These are phyloP conservation scores for Acanthamoeba royreba DNA, from an alignment of 208 protist genomes.

Conservation along the genomic window DNA sequence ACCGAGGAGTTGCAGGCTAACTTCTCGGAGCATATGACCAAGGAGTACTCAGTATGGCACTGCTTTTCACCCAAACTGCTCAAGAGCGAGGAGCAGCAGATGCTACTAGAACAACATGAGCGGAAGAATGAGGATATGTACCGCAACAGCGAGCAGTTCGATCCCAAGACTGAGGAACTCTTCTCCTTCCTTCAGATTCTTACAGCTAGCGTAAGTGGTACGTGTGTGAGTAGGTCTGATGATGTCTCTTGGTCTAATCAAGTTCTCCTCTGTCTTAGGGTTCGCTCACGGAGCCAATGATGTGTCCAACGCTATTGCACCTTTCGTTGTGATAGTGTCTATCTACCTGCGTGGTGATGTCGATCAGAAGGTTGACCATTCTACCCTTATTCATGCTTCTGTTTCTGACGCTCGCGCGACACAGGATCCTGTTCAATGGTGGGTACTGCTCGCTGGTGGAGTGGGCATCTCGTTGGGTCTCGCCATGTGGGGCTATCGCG, in stretches of 20 bases:
- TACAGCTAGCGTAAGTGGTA: not conserved
- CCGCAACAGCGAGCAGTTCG: not conserved
- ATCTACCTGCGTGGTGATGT: not conserved
- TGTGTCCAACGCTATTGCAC: slow-evolving; percentile 44
- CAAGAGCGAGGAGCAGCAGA: not conserved
- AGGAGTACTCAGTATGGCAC: not conserved
- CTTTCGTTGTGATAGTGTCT: not conserved
- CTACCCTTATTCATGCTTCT: not conserved
- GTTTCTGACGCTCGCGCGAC: not conserved
- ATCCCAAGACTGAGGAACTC: not conserved
- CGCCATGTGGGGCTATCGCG: not conserved
- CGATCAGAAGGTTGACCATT: not conserved
- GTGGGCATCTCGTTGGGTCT: not conserved
- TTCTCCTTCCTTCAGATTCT: slow-evolving; percentile 53
- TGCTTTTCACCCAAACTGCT: not conserved
- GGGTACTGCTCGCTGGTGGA: not conserved
- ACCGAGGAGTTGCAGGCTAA: not conserved
- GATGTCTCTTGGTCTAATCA: no score
- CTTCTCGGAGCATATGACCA: not conserved
- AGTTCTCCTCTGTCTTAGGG: not conserved
- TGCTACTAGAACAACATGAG: not conserved
- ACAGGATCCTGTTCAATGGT: not conserved
- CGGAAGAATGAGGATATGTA: not conserved
- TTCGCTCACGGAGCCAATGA: slow-evolving; percentile 59
- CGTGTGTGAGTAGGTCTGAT: not conserved